Base-by-base conservation (phyloP, 805 yeast species). In the Schizosaccharomyces lindneri region DNA sequence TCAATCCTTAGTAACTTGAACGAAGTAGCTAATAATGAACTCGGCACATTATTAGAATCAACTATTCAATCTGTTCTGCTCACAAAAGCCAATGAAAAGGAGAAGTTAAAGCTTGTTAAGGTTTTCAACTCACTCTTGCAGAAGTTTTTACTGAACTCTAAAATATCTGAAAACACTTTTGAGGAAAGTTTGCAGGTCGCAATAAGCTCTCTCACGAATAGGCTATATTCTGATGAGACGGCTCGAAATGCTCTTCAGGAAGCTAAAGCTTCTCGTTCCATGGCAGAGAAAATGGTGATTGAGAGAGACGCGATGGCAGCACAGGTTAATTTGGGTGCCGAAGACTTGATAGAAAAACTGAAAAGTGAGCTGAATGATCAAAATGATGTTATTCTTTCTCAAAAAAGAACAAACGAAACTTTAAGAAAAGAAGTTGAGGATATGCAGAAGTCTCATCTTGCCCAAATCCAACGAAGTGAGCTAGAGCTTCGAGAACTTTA, bases 171-270 rank as follows among this genome's bases (percentile, higher is more conserved):
- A 6, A 9, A 11, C 9, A 29, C 15, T 29, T 51, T 51, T 29
- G 57, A 51, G 9, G 36, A 29, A 17, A 51, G 36, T 24, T 51
- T 51, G 32, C 57, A 51, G 17, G 36, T 17, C 2, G n/a, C 60
- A 7, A n/a, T 57, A 19, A 27, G 32, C 9, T 29, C 27, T 15
- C 48, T 90, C 59, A 75, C 81, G 63, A 82, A 87, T 55, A 78
- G 85, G 32, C 75, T 89, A 68, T 82, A 82, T 65, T 85, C 95
- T 0, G 96, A 90, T 69, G 95, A 87, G 62, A 82, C 83, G 72
- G 95, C 95, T 13, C 76, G 81, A 61, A 77, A 84, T 63, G 94
- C 95, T 64, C 77, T 74, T 62, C 69, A 68, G 62, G 87, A 79
- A 62, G 75, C 82, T 46, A 76, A 77, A 66, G 79, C 76, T 57